Conservation (phyloP, 2,329 filamentous ascomycete genomes). For the Aphanocladium album region DNA sequence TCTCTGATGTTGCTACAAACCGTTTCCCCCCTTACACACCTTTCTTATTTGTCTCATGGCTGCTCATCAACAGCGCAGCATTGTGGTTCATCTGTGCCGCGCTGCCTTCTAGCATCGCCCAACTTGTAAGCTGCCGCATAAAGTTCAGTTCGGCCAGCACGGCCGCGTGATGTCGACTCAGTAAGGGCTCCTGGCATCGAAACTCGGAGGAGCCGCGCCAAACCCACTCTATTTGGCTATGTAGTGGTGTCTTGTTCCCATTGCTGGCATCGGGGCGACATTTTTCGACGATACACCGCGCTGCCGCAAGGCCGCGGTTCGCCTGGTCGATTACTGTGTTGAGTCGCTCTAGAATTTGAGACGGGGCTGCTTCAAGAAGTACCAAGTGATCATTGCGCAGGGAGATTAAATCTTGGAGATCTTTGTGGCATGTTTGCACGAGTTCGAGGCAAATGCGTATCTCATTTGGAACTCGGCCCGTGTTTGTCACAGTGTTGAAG, state of each 20-base stretch:
- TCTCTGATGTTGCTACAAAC: background rate
- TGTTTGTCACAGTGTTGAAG: constrained; percentile 15
- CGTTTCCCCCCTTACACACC: background rate
- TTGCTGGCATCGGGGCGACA: constrained; percentile 20
- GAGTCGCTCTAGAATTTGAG: constrained; percentile 23
- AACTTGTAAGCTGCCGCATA: constrained; percentile 14
- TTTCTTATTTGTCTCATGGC: background rate
- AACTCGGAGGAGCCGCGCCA: constrained; percentile 23
- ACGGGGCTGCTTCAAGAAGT: constrained; percentile 19
- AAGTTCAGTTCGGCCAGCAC: constrained; percentile 27
- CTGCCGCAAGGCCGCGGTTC: constrained; percentile 23
- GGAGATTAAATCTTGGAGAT: constrained; percentile 29
- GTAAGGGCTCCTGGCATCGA: constrained; percentile 21
- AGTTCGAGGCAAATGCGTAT: constrained; percentile 27
- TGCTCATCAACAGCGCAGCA: background rate
- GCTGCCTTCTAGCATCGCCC: background rate
- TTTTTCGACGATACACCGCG: constrained; percentile 25
- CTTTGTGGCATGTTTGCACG: constrained; percentile 26
- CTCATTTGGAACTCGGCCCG: constrained; percentile 23
- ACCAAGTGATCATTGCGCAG: constrained; percentile 24
- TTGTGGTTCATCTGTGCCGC: background rate
- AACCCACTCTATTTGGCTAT: constrained; percentile 21
- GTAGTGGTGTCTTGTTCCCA: constrained; percentile 18
- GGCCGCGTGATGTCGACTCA: constrained; percentile 25
- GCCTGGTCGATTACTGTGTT: constrained; percentile 26